Evolutionary conservation across 331 rosid species (phyloP), one percentile per base, ranked within the genome.

Genomic region (Saraca asoca): DNA sequence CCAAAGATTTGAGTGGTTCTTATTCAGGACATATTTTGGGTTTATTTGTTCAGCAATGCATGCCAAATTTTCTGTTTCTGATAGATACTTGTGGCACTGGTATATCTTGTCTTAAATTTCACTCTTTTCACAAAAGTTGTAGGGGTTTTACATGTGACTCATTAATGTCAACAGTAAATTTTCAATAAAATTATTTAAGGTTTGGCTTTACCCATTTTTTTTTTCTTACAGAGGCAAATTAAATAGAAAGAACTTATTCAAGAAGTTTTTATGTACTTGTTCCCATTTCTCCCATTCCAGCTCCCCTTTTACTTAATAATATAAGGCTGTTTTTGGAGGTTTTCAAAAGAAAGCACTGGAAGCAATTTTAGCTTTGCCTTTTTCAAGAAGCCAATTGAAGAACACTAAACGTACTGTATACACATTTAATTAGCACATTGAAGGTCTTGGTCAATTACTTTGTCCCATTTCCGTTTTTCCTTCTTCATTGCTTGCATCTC

Each of bases 401-500:
- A 59, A 52, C 59, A 44, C n/a, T n/a, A n/a, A n/a, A n/a, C n/a
- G n/a, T n/a, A n/a, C n/a, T n/a, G n/a, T n/a, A n/a, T n/a, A n/a
- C n/a, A 20, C 43, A 65, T 58, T 14, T 57, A 35, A 52, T 20
- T 5, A 14, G 38, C 31, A 39, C 17, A 34, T 55, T 63, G 2
- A 12, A 37, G 64, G 62, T 24, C 59, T 54, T 15, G 9, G 51
- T 29, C 18, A 0, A n/a, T 45, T 50, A 14, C 44, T 39, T n/a
- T 5, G 35, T 61, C 53, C 41, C 12, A 13, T 55, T 71, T 62
- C 43, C 39, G 7, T 56, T 19, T 69, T 51, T 58, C 17, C 56
- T 53, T 38, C 55, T 13, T 8, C 48, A 19, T 52, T 58, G 29
- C 74, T 43, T 64, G 37, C 62, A 56, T 75, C 66, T 64, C 62